Evolutionary conservation across 2,329 filamentous ascomycete species (phyloP).

Genomic region (Cordyceps cateniannulata): DNA sequence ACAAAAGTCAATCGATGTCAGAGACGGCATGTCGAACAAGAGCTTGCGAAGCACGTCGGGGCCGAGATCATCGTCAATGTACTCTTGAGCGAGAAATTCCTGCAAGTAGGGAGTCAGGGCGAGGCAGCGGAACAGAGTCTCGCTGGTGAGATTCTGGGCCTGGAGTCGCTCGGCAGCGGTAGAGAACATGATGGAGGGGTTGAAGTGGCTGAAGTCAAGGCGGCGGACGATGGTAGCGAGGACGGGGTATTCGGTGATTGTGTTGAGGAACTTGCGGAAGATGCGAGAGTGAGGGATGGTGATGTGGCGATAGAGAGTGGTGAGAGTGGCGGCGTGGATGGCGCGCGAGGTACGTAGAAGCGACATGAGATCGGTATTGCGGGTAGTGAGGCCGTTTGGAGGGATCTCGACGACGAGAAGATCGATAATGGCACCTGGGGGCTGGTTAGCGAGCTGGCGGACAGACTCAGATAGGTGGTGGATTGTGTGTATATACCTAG

Average conservation of each 20-base stretch:
- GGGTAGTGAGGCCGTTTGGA: conserved; percentile 64
- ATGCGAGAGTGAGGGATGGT: conserved; percentile 78
- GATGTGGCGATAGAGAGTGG: conserved; percentile 71
- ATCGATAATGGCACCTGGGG: conserved; percentile 64
- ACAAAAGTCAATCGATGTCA: conserved; percentile 70
- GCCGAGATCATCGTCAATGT: conserved; percentile 70
- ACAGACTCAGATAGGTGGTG: too few relatives aligned
- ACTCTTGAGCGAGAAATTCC: conserved; percentile 75
- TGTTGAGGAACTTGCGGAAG: conserved; percentile 72
- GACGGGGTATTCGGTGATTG: conserved; percentile 58
- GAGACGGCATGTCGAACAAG: conserved; percentile 56
- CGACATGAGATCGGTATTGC: conserved; percentile 72
- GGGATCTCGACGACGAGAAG: conserved; percentile 66
- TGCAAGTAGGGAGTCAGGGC: conserved; percentile 65
- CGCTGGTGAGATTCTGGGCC: conserved; percentile 68
- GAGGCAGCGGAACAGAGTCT: conserved; percentile 66
- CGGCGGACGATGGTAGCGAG: conserved; percentile 71
- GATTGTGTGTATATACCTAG: conserved; percentile 45
- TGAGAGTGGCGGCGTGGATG: conserved; percentile 65
- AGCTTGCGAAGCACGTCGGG: conserved; percentile 63
- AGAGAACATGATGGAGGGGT: conserved; percentile 68
- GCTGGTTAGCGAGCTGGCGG: conserved; percentile 1
- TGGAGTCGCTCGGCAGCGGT: conserved; percentile 68
- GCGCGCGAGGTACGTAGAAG: conserved; percentile 70
- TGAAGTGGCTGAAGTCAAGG: conserved; percentile 81